Base-by-base conservation (phyloP, 371 early-diverging fungal genomes). In the Mortierella sp. region DNA sequence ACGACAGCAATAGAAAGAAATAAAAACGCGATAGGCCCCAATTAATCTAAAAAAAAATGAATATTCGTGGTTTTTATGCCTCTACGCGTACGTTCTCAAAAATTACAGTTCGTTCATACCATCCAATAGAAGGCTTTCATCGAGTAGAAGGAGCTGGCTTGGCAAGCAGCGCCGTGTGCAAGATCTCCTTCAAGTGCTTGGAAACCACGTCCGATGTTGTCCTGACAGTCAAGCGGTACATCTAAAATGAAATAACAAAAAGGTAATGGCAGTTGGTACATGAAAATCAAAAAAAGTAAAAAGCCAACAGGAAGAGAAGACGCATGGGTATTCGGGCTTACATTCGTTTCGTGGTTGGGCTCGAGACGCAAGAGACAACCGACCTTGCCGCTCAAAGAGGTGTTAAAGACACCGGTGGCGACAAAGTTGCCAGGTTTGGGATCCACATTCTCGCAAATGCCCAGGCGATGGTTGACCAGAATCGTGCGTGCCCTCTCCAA, bases 361-460 rank as follows among this genome's bases (percentile, higher is more conserved):
- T 99, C 99, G 50, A 98, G 82, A 63, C 99, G 92, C 83, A 97
- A 82, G 80, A 99, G 90, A 82, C 96, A 96, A 45, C 99, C 99
- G 74, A 97, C 94, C 82, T 97, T 96, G 54, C 98, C 98, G n/a
- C 92, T 92, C 44, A 83, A 84, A 19, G 90, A 88, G 21, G 96
- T 90, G 79, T 94, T 94, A 57, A 96, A 93, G 47, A 99, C 96
- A 65, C 96, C 96, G 0, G 97, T 97, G 14, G 94, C 97, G 7
- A 98, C 97, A 78, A 96, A 88, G 82, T 98, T 98, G 81, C 91
- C 92, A 2, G 96, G 94, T 73, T 96, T 97, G 5, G 97, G 96
- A 87, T 99, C 99, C 14, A 97, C 95, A 42, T 93, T 94, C 24
- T 93, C 91, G 70, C 98, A 89, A 60, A 97, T 75, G 9, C 93